Conservation (phyloP, 2,329 filamentous ascomycete species). For the Phoma sp. region DNA sequence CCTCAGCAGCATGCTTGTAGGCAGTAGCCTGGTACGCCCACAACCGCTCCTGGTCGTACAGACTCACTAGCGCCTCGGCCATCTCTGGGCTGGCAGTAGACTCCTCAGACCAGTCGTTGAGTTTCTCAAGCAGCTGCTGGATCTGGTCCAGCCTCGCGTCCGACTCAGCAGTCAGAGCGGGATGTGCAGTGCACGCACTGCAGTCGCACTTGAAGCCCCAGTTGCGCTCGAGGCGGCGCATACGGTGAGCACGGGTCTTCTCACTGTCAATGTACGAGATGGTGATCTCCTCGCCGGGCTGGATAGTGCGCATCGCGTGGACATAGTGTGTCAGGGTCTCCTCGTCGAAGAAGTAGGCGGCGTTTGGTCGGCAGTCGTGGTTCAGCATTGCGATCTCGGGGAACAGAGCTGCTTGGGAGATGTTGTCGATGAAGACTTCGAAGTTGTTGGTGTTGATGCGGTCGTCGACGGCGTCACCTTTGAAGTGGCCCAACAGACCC, state of each 20-base stretch:
- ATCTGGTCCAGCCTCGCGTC: constrained; percentile 47
- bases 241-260: constrained; percentile 34
- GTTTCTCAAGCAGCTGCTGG: constrained; percentile 29
- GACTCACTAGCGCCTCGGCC: constrained; percentile 43
- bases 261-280: constrained; percentile 53
- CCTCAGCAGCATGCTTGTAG: constrained; percentile 50
- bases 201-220: constrained; percentile 52
- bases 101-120: constrained; percentile 38
- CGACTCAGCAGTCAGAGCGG: constrained; percentile 31
- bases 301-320: constrained; percentile 48
- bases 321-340: constrained; percentile 49
- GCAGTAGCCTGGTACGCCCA: constrained; percentile 45
- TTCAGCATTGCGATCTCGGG: constrained; percentile 47
- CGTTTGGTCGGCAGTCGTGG: constrained; percentile 48
- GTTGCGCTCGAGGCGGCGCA: constrained; percentile 38
- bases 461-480: constrained; percentile 41
- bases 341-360: constrained; percentile 50
- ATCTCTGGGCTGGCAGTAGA: constrained; percentile 38
- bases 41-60: constrained; percentile 49
- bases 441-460: constrained; percentile 47
- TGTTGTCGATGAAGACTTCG: constrained; percentile 33
- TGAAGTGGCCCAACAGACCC: constrained; percentile 38
- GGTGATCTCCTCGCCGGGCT: constrained; percentile 50
- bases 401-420: constrained; percentile 35
- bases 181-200: constrained; percentile 44